Evolutionary conservation across 2,329 filamentous ascomycete genomes (phyloP).

Genomic region (Ophiostoma quercus): DNA sequence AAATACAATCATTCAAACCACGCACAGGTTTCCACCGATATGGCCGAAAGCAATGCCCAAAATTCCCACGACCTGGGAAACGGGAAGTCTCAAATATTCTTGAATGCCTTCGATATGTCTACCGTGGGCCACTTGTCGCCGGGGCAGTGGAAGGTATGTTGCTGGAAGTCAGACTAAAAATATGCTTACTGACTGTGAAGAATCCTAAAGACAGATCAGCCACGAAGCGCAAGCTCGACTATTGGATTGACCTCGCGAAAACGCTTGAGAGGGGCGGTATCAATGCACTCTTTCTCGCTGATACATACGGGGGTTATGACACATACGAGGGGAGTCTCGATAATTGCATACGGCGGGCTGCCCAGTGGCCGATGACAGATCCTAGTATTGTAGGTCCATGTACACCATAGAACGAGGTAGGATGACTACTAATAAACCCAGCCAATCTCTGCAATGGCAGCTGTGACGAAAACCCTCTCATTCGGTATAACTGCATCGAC

Average conservation of each 20-base stretch:
- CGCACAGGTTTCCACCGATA: no score
- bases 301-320: conserved; percentile 60
- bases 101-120: conserved; percentile 22
- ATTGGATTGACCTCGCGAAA: conserved; percentile 26
- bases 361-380: conserved; percentile 62
- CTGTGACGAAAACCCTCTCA: conserved; percentile 26
- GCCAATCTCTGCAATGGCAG: conserved; percentile 27
- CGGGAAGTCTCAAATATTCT: conserved; percentile 18
- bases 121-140: conserved; percentile 18
- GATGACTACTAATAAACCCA: background rate
- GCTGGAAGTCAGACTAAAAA: background rate
- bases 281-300: conserved; percentile 42
- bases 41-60: background rate
- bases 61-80: conserved; percentile 14
- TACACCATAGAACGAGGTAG: background rate
- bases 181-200: conserved; percentile 23
- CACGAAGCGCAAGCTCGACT: conserved; percentile 23
- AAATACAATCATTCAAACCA: no score
- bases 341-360: conserved; percentile 56
- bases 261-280: conserved; percentile 24
- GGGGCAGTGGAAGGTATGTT: conserved; percentile 18
- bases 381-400: conserved; percentile 46
- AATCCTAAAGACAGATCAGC: conserved; percentile 22
- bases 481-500: conserved; percentile 27
- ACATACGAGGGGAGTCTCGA: conserved; percentile 56